Evolutionary conservation across 768 basidiomycete genomes (phyloP).

Genomic region (Phallus indusiatus): DNA sequence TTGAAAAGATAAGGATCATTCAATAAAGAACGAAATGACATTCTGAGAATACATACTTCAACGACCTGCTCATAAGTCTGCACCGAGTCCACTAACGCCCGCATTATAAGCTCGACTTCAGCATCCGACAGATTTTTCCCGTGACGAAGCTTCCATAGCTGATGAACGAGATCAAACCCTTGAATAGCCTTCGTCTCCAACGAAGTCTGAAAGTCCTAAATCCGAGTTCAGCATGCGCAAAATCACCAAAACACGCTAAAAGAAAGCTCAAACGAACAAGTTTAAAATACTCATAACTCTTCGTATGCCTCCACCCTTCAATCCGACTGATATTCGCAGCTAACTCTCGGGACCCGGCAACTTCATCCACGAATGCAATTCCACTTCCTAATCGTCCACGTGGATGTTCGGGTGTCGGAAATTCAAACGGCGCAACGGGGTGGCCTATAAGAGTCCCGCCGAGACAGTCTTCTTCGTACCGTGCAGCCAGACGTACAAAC

Average conservation of each 20-base stretch:
- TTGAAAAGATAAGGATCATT: conserved; percentile 23
- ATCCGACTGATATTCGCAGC: conserved; percentile 71
- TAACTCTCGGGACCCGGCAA: conserved; percentile 56
- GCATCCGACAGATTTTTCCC: conserved; percentile 60
- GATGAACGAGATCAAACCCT: conserved; percentile 80
- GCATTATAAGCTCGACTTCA: conserved; percentile 71
- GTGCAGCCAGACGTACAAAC: conserved; percentile 82
- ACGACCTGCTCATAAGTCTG: conserved; percentile 81
- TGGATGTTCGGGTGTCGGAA: conserved; percentile 24
- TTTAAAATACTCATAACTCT: conserved; percentile 64
- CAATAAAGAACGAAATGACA: background rate
- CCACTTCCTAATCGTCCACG: conserved; percentile 70
- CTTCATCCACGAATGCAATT: conserved; percentile 68
- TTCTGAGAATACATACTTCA: conserved; percentile 46
- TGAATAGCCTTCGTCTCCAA: conserved; percentile 51
- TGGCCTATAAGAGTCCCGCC: conserved; percentile 73
- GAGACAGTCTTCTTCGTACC: conserved; percentile 76
- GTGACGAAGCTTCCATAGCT: conserved; percentile 71
- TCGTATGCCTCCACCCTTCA: conserved; percentile 87
- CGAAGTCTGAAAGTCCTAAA: conserved; percentile 58
- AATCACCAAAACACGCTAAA: background rate
- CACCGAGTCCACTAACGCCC: conserved; percentile 59
- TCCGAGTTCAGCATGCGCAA: conserved; percentile 10
- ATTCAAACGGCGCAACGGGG: conserved; percentile 41
- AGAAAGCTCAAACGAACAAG: conserved; percentile 36